Base-by-base conservation (phyloP, 306 rosid species). In the Arachis stenosperma region DNA sequence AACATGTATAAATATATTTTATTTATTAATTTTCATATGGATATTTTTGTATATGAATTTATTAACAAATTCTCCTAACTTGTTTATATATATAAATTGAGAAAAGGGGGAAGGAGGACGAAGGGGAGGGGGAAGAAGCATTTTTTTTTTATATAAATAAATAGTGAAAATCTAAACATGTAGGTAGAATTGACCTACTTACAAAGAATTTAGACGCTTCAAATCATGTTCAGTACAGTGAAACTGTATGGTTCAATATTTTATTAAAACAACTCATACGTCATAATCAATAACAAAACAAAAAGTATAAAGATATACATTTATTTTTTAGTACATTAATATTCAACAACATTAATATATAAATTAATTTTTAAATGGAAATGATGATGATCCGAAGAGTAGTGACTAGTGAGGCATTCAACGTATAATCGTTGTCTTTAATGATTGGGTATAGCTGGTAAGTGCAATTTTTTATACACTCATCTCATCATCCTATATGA, bases 391-490 rank as follows among this genome's bases (percentile, higher is more conserved):
- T 42, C 7, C 11, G 8, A 33, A 33, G 44, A 73, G 13, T 41
- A 37, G 48, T 65, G 44, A 73, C 8, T 41, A 37, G 48, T 65
- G 66, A 17, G 37, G 62, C 73, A 9, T 46, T 74, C 56, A 41
- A 41, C 40, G 48, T 8, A 55, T 61, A 60, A 22, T 12, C 58
- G 72, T 76, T 78, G 83, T 74, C 72, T 66, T 44, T 17, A 79
- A 84, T 81, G 81, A 86, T 84, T 79, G 85, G 73, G 75, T 79
- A 77, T 56, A 74, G 84, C 59, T 43, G 71, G 76, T 58, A 61
- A 51, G 48, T 76, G 47, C 47, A 65, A 64, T 78, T 70, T 53
- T 80, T 42, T 78, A 54, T 6, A 14, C 13, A 33, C 37, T 33
- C 37, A 33, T 33, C 37, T 33, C 37, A 33, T 13, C 55, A 13